phyloP scores from a whole-genome alignment of 768 basidiomycete genomes.

The Amanita jacksonii region DNA sequence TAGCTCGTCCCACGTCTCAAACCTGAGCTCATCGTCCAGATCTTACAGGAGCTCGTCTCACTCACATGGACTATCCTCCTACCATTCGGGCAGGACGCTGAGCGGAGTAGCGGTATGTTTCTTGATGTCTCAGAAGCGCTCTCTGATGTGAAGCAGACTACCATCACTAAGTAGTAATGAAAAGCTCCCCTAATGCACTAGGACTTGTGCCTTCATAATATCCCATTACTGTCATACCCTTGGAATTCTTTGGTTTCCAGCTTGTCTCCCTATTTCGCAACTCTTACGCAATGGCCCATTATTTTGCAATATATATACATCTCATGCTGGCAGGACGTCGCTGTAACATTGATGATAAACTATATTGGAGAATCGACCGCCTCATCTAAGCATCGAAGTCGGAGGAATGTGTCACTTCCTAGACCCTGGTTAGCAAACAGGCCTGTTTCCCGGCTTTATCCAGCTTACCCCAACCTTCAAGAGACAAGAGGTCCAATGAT shows the following conservation, averaged over 20 bases:
- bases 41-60: slow-evolving; percentile 66
- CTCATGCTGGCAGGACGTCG: not conserved
- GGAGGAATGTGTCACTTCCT: slow-evolving; percentile 44
- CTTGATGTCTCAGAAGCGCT: not conserved
- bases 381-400: slow-evolving; percentile 40
- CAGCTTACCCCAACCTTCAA: slow-evolving; percentile 74
- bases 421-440: slow-evolving; percentile 8
- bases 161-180: slow-evolving; percentile 27
- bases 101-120: slow-evolving; percentile 57
- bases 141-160: slow-evolving; percentile 23
- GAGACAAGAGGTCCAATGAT: slow-evolving; percentile 66
- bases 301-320: slow-evolving; percentile 24
- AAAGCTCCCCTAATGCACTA: no score
- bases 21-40: slow-evolving; percentile 50
- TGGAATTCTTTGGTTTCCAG: slow-evolving; percentile 26
- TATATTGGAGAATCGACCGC: slow-evolving; percentile 35
- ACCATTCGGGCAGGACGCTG: slow-evolving; percentile 68
- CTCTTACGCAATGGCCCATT: slow-evolving; percentile 23
- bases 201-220: no score
- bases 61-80: slow-evolving; percentile 58
- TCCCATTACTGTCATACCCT: slow-evolving; percentile 33
- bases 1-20: slow-evolving; percentile 41
- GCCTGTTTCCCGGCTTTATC: slow-evolving; percentile 5
- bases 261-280: slow-evolving; percentile 24
- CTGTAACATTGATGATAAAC: not conserved